A percentile compares a stretch with the other conserved stretches of the same genome.
Evolutionary conservation across 176 grass and related monocot species (phyloP).

Genomic region (Carex myosuroides): DNA sequence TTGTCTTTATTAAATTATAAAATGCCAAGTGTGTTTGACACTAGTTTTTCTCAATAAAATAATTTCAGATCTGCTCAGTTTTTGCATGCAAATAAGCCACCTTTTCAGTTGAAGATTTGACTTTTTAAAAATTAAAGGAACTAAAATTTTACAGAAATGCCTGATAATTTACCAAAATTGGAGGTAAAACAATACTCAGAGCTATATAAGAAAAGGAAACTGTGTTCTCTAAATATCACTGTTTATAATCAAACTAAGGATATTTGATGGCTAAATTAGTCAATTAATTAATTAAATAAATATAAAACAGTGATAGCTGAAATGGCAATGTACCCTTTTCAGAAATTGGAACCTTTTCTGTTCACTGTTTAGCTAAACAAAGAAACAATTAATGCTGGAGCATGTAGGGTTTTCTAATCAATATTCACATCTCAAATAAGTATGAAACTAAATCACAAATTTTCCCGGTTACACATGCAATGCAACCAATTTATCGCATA

Average conservation of each 20-base stretch:
- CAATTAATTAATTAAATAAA: neutral
- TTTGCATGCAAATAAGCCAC: constrained; percentile 24
- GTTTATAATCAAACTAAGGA: neutral
- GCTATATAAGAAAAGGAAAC: neutral
- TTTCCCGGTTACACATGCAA: constrained; percentile 3
- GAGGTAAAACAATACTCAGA: neutral
- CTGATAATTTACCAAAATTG: neutral
- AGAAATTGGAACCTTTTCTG: constrained; percentile 1
- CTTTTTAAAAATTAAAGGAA: constrained; percentile 18
- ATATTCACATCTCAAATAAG: neutral
- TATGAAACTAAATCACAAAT: neutral
- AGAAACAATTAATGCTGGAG: constrained; percentile 4
- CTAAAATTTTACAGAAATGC: constrained; percentile 1
- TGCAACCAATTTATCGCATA: neutral
- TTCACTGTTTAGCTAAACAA: constrained; percentile 17
- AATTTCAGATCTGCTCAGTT: constrained; percentile 25
- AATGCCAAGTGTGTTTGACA: constrained; percentile 25
- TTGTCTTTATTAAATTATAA: constrained; percentile 29
- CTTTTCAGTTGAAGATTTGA: constrained; percentile 19
- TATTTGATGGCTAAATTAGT: neutral
- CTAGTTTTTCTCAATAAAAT: constrained; percentile 12
- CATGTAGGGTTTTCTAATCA: neutral
- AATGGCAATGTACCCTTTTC: neutral
- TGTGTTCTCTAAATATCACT: neutral
- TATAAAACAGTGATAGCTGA: neutral